phyloP scores from a whole-genome alignment of 2,329 filamentous ascomycete species.

The Ascocoryne sarcoides region DNA sequence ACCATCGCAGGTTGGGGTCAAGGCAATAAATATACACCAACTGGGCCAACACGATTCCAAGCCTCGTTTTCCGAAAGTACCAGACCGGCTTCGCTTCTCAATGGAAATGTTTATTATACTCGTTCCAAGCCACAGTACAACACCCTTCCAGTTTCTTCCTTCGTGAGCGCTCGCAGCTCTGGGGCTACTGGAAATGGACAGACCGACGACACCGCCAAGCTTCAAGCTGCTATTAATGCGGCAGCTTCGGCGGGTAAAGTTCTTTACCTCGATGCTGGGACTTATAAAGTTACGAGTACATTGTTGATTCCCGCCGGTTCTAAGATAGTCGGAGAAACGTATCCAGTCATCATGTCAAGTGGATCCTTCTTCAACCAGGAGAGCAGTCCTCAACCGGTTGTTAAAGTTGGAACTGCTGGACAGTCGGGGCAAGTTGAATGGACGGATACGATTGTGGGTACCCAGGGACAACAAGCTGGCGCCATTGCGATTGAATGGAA shows the following conservation, averaged over 20 bases:
- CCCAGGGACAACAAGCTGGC: conserved; percentile 37
- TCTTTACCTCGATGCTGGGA: conserved; percentile 47
- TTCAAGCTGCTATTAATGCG: conserved; percentile 45
- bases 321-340: conserved; percentile 32
- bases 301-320: conserved; percentile 36
- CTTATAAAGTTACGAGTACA: conserved; percentile 43
- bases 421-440: conserved; percentile 51
- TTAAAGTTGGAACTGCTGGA: conserved; percentile 44
- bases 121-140: conserved; percentile 48
- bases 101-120: conserved; percentile 38
- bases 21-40: conserved; percentile 59
- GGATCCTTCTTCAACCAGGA: conserved; percentile 38
- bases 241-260: conserved; percentile 40
- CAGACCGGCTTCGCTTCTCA: conserved; percentile 36
- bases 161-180: conserved; percentile 37
- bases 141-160: conserved; percentile 29
- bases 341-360: conserved; percentile 32
- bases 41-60: conserved; percentile 33
- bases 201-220: conserved; percentile 49
- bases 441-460: conserved; percentile 48
- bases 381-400: conserved; percentile 36
- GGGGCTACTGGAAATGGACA: conserved; percentile 41
- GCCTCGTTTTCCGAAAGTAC: conserved; percentile 35
- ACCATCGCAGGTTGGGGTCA: conserved; percentile 67
- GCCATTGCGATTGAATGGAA: conserved; percentile 61